These are phyloP conservation scores for Neurospora pannonica DNA, from an alignment of 495 filamentous ascomycete genomes.

Conservation along the genomic window DNA sequence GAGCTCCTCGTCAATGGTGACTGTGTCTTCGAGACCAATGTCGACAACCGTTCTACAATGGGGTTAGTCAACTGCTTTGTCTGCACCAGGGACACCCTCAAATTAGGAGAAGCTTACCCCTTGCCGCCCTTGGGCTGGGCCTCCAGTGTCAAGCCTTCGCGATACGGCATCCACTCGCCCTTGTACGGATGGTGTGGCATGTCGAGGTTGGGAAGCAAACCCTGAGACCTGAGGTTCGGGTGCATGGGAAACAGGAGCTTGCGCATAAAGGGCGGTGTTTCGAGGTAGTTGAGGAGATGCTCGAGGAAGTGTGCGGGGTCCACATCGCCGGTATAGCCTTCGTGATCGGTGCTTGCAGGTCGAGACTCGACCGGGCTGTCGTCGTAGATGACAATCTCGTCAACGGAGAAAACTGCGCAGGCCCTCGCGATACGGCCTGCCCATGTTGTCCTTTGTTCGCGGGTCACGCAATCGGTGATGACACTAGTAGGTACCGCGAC, in stretches of 20 bases:
- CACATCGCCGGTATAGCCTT: conserved; percentile 50
- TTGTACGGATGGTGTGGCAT: conserved; percentile 65
- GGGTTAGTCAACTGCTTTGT: neutral
- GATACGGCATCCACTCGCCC: conserved; percentile 58
- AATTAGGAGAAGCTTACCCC: conserved; percentile 13
- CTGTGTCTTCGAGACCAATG: conserved; percentile 43
- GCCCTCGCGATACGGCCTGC: conserved; percentile 64
- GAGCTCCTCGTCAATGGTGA: conserved; percentile 45
- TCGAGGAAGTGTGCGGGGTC: conserved; percentile 62
- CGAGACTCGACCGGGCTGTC: conserved; percentile 40
- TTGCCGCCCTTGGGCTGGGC: conserved; percentile 24
- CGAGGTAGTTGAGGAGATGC: conserved; percentile 64
- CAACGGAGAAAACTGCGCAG: conserved; percentile 63
- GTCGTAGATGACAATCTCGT: conserved; percentile 68
- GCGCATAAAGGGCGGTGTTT: conserved; percentile 66
- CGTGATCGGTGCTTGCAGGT: conserved; percentile 29
- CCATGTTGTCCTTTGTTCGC: conserved; percentile 55
- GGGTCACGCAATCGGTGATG: conserved; percentile 38
- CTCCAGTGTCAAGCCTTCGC: conserved; percentile 56
- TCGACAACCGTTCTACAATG: conserved; percentile 43
- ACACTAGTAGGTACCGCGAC: conserved; percentile 39
- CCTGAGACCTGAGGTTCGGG: conserved; percentile 55
- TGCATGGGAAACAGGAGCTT: conserved; percentile 60
- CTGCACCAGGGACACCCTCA: neutral
- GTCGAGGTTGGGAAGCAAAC: conserved; percentile 58